phyloP scores from a whole-genome alignment of 1,284 basidiomycete genomes.

The Cyathus pygmaeus region DNA sequence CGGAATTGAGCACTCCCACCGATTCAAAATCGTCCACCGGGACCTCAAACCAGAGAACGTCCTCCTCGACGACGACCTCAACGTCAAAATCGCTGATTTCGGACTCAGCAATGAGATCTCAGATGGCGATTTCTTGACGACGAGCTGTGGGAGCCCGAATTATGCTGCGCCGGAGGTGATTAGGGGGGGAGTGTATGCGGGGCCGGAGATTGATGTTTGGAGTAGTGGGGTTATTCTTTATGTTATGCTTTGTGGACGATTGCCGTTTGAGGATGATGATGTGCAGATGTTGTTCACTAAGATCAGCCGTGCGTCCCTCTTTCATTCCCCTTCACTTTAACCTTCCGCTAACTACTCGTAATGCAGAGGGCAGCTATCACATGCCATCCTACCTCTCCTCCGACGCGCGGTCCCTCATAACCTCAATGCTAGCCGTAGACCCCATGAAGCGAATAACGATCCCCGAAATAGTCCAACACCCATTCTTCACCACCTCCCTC shows the following conservation, averaged over 20 bases:
- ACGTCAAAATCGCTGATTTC: slow-evolving; percentile 97
- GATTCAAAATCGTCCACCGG: slow-evolving; percentile 94
- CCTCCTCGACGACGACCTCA: slow-evolving; percentile 79
- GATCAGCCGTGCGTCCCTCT: slow-evolving; percentile 78
- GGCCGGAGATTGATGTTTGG: slow-evolving; percentile 98
- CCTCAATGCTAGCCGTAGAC: slow-evolving; percentile 90
- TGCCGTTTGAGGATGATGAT: slow-evolving; percentile 96
- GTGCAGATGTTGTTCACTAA: slow-evolving; percentile 92
- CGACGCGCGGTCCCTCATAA: slow-evolving; percentile 83
- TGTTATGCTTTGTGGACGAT: slow-evolving; percentile 91
- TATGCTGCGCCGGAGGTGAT: slow-evolving; percentile 98
- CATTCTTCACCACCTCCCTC: slow-evolving; percentile 89
- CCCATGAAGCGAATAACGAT: slow-evolving; percentile 93
- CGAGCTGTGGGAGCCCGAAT: slow-evolving; percentile 95
- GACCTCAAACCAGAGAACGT: slow-evolving; percentile 96
- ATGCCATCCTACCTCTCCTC: slow-evolving; percentile 82
- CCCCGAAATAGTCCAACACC: slow-evolving; percentile 87
- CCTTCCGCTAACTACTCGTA: neutral
- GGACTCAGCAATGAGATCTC: slow-evolving; percentile 94
- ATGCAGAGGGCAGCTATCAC: slow-evolving; percentile 83
- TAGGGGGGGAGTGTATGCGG: slow-evolving; percentile 90
- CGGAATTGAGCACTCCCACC: slow-evolving; percentile 94
- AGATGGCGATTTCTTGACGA: slow-evolving; percentile 94
- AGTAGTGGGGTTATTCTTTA: slow-evolving; percentile 95
- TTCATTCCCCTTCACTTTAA: slow-evolving; percentile 1